Evolutionary conservation across 495 filamentous ascomycete species (phyloP).

Genomic region (Lophiotrema nucula): DNA sequence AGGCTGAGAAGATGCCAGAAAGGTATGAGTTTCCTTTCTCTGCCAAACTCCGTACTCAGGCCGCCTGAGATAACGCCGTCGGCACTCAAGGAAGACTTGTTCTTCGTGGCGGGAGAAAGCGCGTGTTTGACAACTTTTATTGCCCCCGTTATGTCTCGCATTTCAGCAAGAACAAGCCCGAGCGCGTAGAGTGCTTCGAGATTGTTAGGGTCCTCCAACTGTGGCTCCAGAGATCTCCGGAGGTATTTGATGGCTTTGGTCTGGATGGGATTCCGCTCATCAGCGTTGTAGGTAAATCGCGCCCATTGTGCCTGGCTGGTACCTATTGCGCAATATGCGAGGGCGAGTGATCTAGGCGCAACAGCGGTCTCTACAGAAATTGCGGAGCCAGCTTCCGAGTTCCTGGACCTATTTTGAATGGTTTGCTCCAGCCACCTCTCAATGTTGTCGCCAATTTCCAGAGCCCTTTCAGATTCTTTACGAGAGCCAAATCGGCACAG

Average conservation of each 20-base stretch:
- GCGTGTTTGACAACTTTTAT: conserved; percentile 72
- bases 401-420: conserved; percentile 39
- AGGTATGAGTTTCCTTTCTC: conserved; percentile 60
- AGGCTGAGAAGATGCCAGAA: conserved; percentile 86
- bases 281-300: conserved; percentile 68
- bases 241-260: conserved; percentile 71
- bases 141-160: conserved; percentile 69
- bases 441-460: conserved; percentile 62
- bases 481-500: conserved; percentile 76
- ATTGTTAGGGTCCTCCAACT: conserved; percentile 59
- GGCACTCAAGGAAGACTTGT: conserved; percentile 34
- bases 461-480: conserved; percentile 73
- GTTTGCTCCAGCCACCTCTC: conserved; percentile 58
- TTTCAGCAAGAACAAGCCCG: conserved; percentile 76
- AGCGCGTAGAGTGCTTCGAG: conserved; percentile 75
- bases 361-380: conserved; percentile 37
- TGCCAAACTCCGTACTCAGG: conserved; percentile 39
- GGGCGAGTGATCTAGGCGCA: conserved; percentile 55
- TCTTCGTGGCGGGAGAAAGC: conserved; percentile 39
- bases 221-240: conserved; percentile 64
- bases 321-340: conserved; percentile 77
- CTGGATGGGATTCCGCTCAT: conserved; percentile 65
- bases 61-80: conserved; percentile 36
- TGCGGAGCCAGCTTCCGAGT: conserved; percentile 6
- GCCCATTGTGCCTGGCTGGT: conserved; percentile 84